Conservation (phyloP, 768 basidiomycete genomes). For the Butyriboletus loyo region DNA sequence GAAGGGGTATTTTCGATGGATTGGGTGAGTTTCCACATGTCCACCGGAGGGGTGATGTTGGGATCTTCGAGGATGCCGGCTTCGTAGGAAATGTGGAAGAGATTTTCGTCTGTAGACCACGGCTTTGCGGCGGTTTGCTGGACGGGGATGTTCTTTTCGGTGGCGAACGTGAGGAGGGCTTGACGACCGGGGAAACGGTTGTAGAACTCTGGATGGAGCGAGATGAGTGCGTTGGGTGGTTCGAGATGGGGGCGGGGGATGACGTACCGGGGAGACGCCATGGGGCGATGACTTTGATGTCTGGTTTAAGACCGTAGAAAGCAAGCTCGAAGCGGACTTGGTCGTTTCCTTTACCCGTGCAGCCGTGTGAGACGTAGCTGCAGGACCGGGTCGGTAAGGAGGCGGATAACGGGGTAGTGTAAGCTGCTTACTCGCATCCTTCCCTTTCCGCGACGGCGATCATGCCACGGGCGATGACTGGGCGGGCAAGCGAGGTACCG, state of each 20-base stretch:
- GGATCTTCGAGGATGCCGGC: constrained; percentile 99
- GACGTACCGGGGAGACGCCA: constrained; percentile 88
- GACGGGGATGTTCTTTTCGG: constrained; percentile 86
- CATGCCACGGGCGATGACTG: constrained; percentile 99
- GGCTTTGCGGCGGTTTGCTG: constrained; percentile 95
- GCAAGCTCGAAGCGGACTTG: constrained; percentile 99
- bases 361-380: constrained; percentile 95
- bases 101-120: constrained; percentile 99
- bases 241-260: neutral
- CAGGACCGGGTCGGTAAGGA: neutral
- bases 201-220: constrained; percentile 74
- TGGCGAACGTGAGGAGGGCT: constrained; percentile 88
- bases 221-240: neutral
- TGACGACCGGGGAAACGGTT: constrained; percentile 95
- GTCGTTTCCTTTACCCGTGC: constrained; percentile 99
- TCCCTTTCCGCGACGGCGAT: constrained; percentile 87
- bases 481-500: constrained; percentile 95
- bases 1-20: constrained; percentile 79
- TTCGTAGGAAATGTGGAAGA: constrained; percentile 99
- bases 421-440: constrained; percentile 82
- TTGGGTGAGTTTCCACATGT: constrained; percentile 99
- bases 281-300: constrained; percentile 98
- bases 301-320: constrained; percentile 97
- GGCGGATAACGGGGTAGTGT: neutral
- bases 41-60: constrained; percentile 84